Base-by-base conservation (phyloP, 2,329 filamentous ascomycete genomes). In the Trichoderma koningiopsis region DNA sequence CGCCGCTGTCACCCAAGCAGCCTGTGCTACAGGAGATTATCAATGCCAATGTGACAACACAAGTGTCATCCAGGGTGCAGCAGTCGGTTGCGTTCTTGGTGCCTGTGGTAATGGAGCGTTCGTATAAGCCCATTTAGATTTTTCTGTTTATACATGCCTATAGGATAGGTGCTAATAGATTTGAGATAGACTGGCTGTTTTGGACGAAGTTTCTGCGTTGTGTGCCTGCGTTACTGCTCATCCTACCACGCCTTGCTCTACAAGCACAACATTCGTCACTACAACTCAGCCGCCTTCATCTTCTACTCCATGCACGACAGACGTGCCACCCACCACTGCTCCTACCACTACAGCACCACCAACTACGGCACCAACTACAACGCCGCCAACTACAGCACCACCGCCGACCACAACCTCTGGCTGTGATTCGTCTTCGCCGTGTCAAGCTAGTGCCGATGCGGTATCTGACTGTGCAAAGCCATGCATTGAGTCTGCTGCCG, bases 1-100 rank as follows among this genome's bases (percentile, higher is more conserved):
- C 16, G 75, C 75, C 4, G 76, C 75, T 4, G 71, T 72, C 19
- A 72, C 72, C 6, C 69, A 68, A 5, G 74, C 72, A 6, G 61
- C 63, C 31, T 77, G 76, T 40, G 70, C 64, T 8, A 68, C 71
- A 11, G 63, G 40, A 8, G 74, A 77, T 70, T 76, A 70, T 60
- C 71, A 69, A 19, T 77, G 76, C 60, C 73, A 74, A 53, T 77
- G 76, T 68, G 70, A 70, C 13, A 73, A 72, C 14, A 57, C 61
- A 5, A 60, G 49, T 4, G 71, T 69, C 19, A 76, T 78, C 33
- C 75, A 76, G 47, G 31, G 52, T 4, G 71, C 72, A 1, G 74
- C 74, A 0, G 47, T 65, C 22, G 24, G n/a, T 33, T 76, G 75
- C 49, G 74, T 77, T 35, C 61, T 72, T 13, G 61, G 43, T 19